Base-by-base conservation (phyloP, 2,329 filamentous ascomycete species). In the Claviceps quebecensis region DNA sequence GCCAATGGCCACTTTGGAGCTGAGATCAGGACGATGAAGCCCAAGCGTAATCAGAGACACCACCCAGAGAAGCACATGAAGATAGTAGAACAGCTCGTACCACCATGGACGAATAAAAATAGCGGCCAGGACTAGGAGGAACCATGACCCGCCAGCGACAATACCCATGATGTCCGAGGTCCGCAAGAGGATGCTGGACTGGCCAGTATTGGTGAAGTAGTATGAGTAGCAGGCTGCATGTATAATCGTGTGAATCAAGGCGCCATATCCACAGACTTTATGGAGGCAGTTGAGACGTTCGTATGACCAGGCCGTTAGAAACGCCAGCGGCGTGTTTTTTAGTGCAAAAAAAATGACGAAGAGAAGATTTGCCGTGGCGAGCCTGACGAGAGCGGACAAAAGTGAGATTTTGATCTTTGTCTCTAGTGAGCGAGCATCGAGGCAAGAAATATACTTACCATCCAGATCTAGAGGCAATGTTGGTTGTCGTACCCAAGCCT, bases 211-310 rank as follows among this genome's bases (percentile, higher is more conserved):
- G 6, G 59, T 63, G 53, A 77, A 74, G 55, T 68, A 65, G 4
- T 63, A 60, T 1, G 67, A 62, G 55, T 78, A 75, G 23, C 67
- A 58, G 22, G 63, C 64, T 2, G 63, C 68, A 51, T 81, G 77
- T 2, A 77, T 53, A 16, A 77, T 60, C 52, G 72, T 62, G 37
- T 67, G 65, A 37, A 67, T 52, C 26, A 80, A 67, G 17, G 74
- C 72, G 6, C 67, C 69, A 56, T 72, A 75, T 2, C 77, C 77
- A 4, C 71, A 69, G 17, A 76, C 64, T 52, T 74, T 73, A 56
- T 82, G 78, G 2, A 82, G 67, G 47, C 74, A 68, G 57, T 80
- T 81, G 49, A 82, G 70, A 19, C 75, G 70, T 54, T 81, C 78
- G 59, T 82, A 78, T 5, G 77, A 80, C 58, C 73, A 76, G 1